These are phyloP conservation scores for Pleurotus ostreatus DNA, from an alignment of 768 basidiomycete species.

Conservation along the genomic window DNA sequence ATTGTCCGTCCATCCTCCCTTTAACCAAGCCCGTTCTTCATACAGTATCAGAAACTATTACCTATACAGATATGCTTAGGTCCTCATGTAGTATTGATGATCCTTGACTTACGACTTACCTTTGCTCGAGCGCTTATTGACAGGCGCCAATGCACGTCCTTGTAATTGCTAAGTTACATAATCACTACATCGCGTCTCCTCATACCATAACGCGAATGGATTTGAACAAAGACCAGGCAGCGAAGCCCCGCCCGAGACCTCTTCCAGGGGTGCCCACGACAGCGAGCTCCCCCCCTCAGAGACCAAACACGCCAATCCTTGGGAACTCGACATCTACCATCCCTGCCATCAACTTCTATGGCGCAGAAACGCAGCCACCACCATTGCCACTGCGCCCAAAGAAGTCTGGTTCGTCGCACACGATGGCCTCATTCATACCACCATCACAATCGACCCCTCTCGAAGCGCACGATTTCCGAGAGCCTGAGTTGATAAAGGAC, in stretches of 20 bases:
- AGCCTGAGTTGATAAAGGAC: conserved; percentile 52
- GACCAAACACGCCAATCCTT: conserved; percentile 37
- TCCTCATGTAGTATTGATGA: too few species aligned
- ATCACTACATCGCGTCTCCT: not conserved
- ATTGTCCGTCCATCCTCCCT: too few species aligned
- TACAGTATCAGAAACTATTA: too few species aligned
- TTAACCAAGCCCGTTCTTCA: too few species aligned
- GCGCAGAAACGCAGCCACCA: conserved; percentile 23
- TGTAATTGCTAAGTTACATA: not conserved
- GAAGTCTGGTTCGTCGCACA: conserved; percentile 32
- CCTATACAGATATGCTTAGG: too few species aligned
- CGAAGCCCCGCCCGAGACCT: conserved; percentile 41
- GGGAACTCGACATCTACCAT: conserved; percentile 22
- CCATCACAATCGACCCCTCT: conserved; percentile 31
- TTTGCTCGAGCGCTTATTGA: too few species aligned
- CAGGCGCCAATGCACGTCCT: too few species aligned
- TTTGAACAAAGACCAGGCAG: conserved; percentile 17
- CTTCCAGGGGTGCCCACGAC: conserved; percentile 33
- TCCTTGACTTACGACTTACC: too few species aligned
- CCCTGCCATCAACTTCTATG: conserved; percentile 36
- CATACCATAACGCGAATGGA: too few species aligned
- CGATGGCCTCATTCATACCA: conserved; percentile 33
- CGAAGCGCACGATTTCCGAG: conserved; percentile 38
- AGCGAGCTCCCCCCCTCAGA: conserved; percentile 19
- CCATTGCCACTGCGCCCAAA: conserved; percentile 34